Evolutionary conservation across 106 monocot genomes (phyloP), one percentile per base, ranked within the genome.

Genomic region (Platanthera guangdongensis): DNA sequence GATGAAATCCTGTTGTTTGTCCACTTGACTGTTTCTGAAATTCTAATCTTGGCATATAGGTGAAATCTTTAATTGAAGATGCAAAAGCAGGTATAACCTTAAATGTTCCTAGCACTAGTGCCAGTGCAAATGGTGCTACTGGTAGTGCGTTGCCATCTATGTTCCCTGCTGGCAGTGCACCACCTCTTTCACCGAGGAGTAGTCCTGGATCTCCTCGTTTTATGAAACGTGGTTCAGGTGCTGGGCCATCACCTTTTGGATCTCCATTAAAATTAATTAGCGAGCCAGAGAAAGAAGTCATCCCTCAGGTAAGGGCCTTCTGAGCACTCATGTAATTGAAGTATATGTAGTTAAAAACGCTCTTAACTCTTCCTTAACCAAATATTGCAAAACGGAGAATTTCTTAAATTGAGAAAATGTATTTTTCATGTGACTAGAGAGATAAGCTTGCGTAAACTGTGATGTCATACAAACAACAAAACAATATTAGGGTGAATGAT

Each of bases 101-200:
- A 51, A 87, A 81, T 86, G 72, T 67, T 77, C 7, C 79, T 84
- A 83, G 86, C 9, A 81, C 22, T 62, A 80, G 81, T 64, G 72
- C 52, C 28, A 83, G 75, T 82, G 53, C 79, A 79, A 92, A 82
- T 85, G 78, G 80, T 74, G 72, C 80, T 76, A 55, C 82, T 68
- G 75, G 67, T 68, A 88, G 72, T 82, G 71, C 83, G 57, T 72
- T 85, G 60, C 88, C 90, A 73, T 95, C 92, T 19, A 92, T 95
- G 90, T 95, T 95, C 67, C 89, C 94, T 82, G 86, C 87, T 74
- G 90, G 88, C 39, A 86, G 90, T 78, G 88, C 81, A 57, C 95
- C 92, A 67, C 95, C 95, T 71, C 90, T 95, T 77, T 95, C 95
- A 64, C 95, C 95, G 9, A 90, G 95, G 79, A 95, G 95, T 55